Percentiles rank a stretch among this genome's conserved stretches.
These are phyloP conservation scores for Adiantum capillusveneris DNA, from an alignment of 75 land plant species.

Conservation along the genomic window DNA sequence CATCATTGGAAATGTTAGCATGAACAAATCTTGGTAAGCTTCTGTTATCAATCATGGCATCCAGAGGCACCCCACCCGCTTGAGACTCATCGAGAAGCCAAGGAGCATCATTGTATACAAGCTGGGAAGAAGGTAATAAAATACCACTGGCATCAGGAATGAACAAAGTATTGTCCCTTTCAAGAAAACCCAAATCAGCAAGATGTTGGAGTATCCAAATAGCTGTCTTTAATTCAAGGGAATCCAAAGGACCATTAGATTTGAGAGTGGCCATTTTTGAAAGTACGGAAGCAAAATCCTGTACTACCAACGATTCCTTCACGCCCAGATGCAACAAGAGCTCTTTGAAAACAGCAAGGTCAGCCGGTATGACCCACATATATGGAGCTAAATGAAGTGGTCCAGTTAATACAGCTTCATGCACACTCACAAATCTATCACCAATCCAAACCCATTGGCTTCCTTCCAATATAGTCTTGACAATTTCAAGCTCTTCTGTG, in stretches of 20 bases:
- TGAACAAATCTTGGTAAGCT: constrained; percentile 46
- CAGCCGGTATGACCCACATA: constrained; percentile 87
- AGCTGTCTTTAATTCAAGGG: constrained; percentile 67
- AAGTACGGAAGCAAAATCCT: constrained; percentile 66
- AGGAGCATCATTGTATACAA: constrained; percentile 94
- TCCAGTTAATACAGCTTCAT: constrained; percentile 87
- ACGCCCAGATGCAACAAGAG: constrained; percentile 76
- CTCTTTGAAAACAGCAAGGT: constrained; percentile 79
- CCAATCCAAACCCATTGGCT: constrained; percentile 97
- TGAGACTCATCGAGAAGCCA: constrained; percentile 57
- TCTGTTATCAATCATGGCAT: constrained; percentile 16
- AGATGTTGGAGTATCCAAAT: constrained; percentile 74
- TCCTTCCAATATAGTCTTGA: constrained; percentile 87
- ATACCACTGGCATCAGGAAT: constrained; percentile 68
- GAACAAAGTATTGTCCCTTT: constrained; percentile 30
- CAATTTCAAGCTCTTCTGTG: constrained; percentile 88
- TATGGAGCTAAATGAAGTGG: constrained; percentile 91
- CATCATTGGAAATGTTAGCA: constrained; percentile 89
- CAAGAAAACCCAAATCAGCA: constrained; percentile 55
- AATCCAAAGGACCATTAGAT: constrained; percentile 43
- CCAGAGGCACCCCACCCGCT: constrained; percentile 15
- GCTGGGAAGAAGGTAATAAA: constrained; percentile 44
- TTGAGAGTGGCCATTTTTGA: constrained; percentile 56
- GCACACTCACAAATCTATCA: constrained; percentile 85
- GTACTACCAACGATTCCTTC: constrained; percentile 53